Percentiles rank a stretch among this genome's conserved stretches.
Evolutionary conservation across 257 asterid genomes (phyloP).

Genomic region (Capsicum rhomboideum): DNA sequence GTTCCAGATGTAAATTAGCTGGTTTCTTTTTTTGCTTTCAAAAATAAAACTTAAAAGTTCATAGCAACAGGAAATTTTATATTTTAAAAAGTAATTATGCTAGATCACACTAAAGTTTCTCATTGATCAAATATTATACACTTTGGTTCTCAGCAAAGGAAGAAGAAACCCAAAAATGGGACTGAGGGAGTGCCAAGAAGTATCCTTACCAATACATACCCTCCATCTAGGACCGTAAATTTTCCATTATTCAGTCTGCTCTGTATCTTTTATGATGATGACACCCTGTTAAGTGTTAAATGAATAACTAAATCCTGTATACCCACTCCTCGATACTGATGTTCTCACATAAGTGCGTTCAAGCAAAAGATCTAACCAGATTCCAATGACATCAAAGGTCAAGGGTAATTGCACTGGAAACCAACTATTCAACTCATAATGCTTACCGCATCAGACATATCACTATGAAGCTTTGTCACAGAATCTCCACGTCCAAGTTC

Average conservation of each 20-base stretch:
- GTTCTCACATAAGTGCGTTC: not conserved
- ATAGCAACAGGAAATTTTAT: not conserved
- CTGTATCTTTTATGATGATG: not conserved
- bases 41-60: not conserved
- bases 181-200: not conserved
- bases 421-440: not conserved
- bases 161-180: not conserved
- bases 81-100: not conserved
- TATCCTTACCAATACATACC: not conserved
- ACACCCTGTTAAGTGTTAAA: not conserved
- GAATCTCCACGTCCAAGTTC: slow-evolving; percentile 73
- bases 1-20: not conserved
- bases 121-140: not conserved
- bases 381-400: not conserved
- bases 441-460: slow-evolving; percentile 62
- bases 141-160: not conserved
- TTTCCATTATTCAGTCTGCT: not conserved
- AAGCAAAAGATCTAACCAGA: not conserved
- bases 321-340: not conserved
- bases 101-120: not conserved
- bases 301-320: not conserved
- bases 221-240: not conserved
- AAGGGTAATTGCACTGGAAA: not conserved
- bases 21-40: not conserved
- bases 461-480: slow-evolving; percentile 69